Base-by-base conservation (phyloP, 2,329 filamentous ascomycete species). In the Ilyonectria robusta region DNA sequence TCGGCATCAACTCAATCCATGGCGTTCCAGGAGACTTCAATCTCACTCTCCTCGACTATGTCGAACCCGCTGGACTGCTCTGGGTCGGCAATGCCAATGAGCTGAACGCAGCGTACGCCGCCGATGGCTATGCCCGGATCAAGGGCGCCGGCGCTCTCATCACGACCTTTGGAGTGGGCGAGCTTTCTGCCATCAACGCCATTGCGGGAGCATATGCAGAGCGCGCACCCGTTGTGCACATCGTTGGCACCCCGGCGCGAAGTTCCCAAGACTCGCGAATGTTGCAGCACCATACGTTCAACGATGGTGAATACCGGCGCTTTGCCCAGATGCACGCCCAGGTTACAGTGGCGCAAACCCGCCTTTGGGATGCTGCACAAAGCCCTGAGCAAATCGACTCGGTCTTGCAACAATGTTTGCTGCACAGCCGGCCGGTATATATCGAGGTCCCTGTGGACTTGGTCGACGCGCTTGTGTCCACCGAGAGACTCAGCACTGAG, bases 81-180 rank as follows among this genome's bases (percentile, higher is more conserved):
- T 84, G 82, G 82, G 83, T 86, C 11, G 87, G 87, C 66, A 89
- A 86, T 67, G 81, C 84, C 60, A 90, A 89, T 70, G 88, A 90
- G 75, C 82, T 90, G 54, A 89, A 89, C 68, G 85, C 85, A 3
- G 86, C 81, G 3, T 89, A 89, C 66, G 86, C 87, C 0, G 85
- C 86, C 3, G 88, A 90, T 68, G 88, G 86, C 2, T 90, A 90
- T 69, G 83, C 85, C 3, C 80, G 88, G 13, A 82, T 88, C 65
- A 88, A 87, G 68, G 85, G 85, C 6, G 77, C 86, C 7, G 78
- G 80, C 6, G 83, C 81, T 40, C 73, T 89, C 8, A 79, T 90
- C 35, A 91, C 89, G 1, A 89, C 88, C 0, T 89, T 89, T 71
- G 89, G 88, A 5, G 88, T 91, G 1, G 89, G 88, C 9, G 84